Conservation (phyloP, 805 yeast genomes). For the Ogataea neopini region DNA sequence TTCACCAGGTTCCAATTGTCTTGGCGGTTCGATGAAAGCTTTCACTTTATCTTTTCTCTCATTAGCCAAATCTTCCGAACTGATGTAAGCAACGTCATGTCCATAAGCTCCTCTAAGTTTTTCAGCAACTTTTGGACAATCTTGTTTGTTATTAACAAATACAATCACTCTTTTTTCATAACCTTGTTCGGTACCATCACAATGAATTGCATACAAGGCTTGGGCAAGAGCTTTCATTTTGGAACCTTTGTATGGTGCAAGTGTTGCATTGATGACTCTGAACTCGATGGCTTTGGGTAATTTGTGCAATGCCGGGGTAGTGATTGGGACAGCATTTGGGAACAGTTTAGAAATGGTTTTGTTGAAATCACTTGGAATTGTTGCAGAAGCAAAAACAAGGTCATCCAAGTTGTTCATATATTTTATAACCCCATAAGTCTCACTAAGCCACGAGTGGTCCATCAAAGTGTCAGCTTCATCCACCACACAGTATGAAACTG, state of each 20-base stretch:
- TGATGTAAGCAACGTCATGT: constrained; percentile 63
- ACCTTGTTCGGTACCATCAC: constrained; percentile 79
- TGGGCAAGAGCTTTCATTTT: constrained; percentile 85
- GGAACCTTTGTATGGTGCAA: constrained; percentile 81
- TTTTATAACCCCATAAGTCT: constrained; percentile 57
- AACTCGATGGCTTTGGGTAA: constrained; percentile 77
- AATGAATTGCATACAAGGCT: constrained; percentile 78
- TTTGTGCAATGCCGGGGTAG: constrained; percentile 81
- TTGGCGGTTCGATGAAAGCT: constrained; percentile 66
- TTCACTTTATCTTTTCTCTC: constrained; percentile 59
- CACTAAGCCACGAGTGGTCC: constrained; percentile 75
- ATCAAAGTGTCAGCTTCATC: constrained; percentile 95
- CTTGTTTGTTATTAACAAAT: constrained; percentile 76
- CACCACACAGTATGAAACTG: constrained; percentile 63
- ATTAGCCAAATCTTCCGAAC: constrained; percentile 62
- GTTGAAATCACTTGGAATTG: constrained; percentile 79
- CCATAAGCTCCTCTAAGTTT: constrained; percentile 50
- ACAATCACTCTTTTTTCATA: constrained; percentile 77
- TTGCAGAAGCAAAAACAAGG: constrained; percentile 82
- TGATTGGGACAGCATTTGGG: constrained; percentile 65
- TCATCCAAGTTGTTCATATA: constrained; percentile 54
- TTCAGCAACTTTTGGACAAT: constrained; percentile 58
- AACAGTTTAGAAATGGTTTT: constrained; percentile 58
- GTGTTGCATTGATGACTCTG: constrained; percentile 71
- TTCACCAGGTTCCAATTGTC: constrained; percentile 36